Evolutionary conservation across 1,284 basidiomycete species (phyloP).

Genomic region (Trametes hirsuta): DNA sequence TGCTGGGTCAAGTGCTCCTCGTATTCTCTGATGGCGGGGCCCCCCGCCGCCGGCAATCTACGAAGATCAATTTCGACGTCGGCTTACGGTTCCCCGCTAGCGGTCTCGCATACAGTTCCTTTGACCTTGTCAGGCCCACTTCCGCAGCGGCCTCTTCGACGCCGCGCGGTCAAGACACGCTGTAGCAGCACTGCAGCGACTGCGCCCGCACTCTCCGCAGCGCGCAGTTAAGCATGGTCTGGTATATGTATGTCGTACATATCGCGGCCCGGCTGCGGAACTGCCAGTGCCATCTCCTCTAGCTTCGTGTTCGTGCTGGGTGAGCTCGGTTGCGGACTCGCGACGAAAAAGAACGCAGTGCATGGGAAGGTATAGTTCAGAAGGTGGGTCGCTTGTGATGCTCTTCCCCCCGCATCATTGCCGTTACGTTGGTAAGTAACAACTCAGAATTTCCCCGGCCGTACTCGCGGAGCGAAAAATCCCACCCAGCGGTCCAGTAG

Average conservation of each 20-base stretch:
- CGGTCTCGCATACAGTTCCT: conserved; percentile 3
- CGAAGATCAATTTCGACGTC: conserved; percentile 16
- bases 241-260: conserved; percentile 18
- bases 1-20: not conserved
- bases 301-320: not conserved
- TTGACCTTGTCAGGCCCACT: conserved; percentile 1
- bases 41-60: conserved; percentile 19
- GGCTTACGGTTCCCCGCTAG: conserved; percentile 14
- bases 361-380: not conserved
- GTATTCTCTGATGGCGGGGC: conserved; percentile 7
- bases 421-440: conserved; percentile 16
- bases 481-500: not conserved
- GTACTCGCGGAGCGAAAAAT: not conserved
- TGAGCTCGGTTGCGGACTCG: not conserved
- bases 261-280: conserved; percentile 2
- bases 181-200: not conserved
- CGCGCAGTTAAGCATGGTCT: conserved; percentile 21
- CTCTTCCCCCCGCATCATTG: conserved; percentile 3
- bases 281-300: not conserved
- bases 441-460: conserved; percentile 3
- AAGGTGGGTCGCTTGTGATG: conserved; percentile 7
- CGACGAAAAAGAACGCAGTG: not conserved
- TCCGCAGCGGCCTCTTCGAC: conserved; percentile 20
- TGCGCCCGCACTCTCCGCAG: conserved; percentile 19
- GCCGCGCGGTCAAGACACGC: conserved; percentile 15